A percentile compares a stretch with the other conserved stretches of the same genome.
Evolutionary conservation across 805 yeast species (phyloP).

Genomic region (Ascoidea rubescens): DNA sequence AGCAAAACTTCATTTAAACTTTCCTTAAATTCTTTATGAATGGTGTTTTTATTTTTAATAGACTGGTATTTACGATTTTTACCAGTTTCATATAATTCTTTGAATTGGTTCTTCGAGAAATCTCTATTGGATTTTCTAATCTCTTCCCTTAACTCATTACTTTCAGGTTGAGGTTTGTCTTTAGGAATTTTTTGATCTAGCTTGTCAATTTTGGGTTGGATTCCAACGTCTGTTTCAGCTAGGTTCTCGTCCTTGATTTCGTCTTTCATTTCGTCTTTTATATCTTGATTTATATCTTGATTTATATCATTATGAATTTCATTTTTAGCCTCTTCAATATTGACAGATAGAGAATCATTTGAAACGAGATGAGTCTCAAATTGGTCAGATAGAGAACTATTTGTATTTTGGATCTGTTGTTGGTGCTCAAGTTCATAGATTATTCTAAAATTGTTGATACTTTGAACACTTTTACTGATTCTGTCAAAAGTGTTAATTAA

Average conservation of each 20-base stretch:
- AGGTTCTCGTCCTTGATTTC: slow-evolving; percentile 6
- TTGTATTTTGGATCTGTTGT: background rate
- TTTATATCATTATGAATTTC: background rate
- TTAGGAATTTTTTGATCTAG: too few species aligned
- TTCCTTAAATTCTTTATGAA: slow-evolving; percentile 1
- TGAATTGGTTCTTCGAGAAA: slow-evolving; percentile 3
- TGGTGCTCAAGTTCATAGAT: background rate
- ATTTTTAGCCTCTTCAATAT: background rate
- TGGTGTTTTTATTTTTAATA: background rate
- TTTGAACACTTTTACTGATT: slow-evolving; percentile 67
- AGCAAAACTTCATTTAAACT: background rate
- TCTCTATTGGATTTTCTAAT: slow-evolving; percentile 4
- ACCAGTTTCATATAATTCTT: background rate
- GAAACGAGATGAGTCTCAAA: slow-evolving; percentile 1
- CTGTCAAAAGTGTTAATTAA: slow-evolving; percentile 87
- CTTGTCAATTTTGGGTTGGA: background rate
- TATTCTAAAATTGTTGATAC: slow-evolving; percentile 47
- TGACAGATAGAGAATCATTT: background rate
- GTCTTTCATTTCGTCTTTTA: background rate
- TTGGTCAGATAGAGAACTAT: background rate
- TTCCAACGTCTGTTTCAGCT: background rate
- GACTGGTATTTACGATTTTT: too few species aligned
- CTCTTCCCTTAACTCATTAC: background rate
- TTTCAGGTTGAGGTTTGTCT: too few species aligned
- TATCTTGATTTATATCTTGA: too few species aligned